Base-by-base conservation (phyloP, 176 grass and related monocot genomes). In the Eleusine coracana region DNA sequence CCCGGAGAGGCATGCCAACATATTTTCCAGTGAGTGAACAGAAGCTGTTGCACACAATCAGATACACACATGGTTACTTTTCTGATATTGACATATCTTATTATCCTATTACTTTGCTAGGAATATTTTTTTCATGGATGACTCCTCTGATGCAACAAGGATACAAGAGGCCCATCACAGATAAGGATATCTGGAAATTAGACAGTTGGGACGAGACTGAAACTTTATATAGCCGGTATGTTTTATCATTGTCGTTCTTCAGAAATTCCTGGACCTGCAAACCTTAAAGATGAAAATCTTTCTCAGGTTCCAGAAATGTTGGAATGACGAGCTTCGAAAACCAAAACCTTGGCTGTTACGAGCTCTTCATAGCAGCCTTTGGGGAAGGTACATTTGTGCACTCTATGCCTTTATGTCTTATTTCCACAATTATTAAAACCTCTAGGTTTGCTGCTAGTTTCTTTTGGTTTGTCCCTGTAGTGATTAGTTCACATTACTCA, bases 151-250 rank as follows among this genome's bases (percentile, higher is more conserved):
- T 98, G 91, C 87, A 88, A 90, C 96, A 93, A 95, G 96, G 96
- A 70, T 98, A 78, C 78, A 93, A 59, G 80, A 92, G 70, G 80
- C 91, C 92, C 64, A 88, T 95, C 46, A 93, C 87, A 10, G 87
- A 98, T 70, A 98, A 90, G 86, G 96, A 98, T 95, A 92, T 98
- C 46, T 98, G 96, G 96, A 95, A 98, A 86, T 76, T 98, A 79
- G 96, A 98, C 81, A 67, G 61, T 64, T 98, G 96, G 96, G 96
- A 98, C 66, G 88, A 80, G 72, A 98, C 93, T 39, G 96, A 98
- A 88, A 98, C 91, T 82, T 84, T 98, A 74, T 84, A 95, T 82
- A 87, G n/a, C 82, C 88, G 89, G 96, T 98, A 91, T 68, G 76
- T 90, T 82, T 70, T 89, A 25, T 20, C 14, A 84, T 70, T 78